Base-by-base conservation (phyloP, 208 protist genomes). In the Vickermania spadyakhi region DNA sequence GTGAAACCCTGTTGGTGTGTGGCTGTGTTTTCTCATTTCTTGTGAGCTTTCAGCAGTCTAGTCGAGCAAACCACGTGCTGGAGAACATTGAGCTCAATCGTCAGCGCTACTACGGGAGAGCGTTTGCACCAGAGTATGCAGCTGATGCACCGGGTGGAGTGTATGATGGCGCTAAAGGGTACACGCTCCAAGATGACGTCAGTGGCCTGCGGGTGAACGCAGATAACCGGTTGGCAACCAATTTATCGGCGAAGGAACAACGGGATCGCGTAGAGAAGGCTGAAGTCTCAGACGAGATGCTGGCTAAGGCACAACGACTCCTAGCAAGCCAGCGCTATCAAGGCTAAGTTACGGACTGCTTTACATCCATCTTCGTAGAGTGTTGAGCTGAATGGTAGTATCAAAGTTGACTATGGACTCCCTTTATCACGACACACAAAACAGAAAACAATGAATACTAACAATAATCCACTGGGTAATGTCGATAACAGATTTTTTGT, bases 21-120 rank as follows among this genome's bases (percentile, higher is more conserved):
- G 60, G 72, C 23, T 84, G 75, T 31, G 58, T 53, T 14, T 69
- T 68, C 13, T 42, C 70, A 29, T 75, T 89, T 26, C 55, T 79
- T 11, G 56, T 86, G 2, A 74, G 79, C 2, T 68, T 70, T 1
- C 58, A 66, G 27, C 80, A 93, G 70, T 70, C 75, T 22, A 82
- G 77, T 31, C 60, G 57, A 21, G 80, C 78, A 1, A 86, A 93
- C 51, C 68, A 86, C 14, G 77, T 93, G 56, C 64, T 93, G 29
- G 86, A 93, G n/a, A 93, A 89, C 63, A 89, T 89, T 62, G 86
- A 93, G 52, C 58, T 93, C 18, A 93, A 93, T 49, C 76, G 86
- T 3, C 82, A 81, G 60, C 69, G 53, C 27, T 88, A 79, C 65
- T 93, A 93, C 69, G 68, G 77, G 13, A 66, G 76, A 3, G 80